phyloP scores from a whole-genome alignment of 2,329 filamentous ascomycete genomes.

The Aspergillus viridinutans region DNA sequence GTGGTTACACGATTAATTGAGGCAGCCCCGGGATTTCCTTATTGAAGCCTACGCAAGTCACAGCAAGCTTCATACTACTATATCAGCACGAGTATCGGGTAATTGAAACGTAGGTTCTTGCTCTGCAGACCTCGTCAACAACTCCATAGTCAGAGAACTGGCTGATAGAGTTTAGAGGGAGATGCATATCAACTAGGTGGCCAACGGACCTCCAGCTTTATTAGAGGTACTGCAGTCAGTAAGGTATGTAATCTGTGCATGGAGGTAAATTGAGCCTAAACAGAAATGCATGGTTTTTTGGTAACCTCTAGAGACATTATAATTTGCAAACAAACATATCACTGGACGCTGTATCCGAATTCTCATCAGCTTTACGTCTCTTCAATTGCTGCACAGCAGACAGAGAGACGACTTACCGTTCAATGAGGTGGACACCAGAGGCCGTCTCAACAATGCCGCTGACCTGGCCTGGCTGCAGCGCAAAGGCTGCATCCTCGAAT shows the following conservation, averaged over 20 bases:
- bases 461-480: constrained; percentile 79
- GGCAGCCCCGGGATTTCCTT: neutral
- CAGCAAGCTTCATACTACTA: neutral
- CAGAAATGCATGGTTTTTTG: neutral
- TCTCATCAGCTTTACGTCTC: neutral
- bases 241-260: too few species aligned
- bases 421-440: constrained; percentile 91
- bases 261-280: neutral
- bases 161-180: too few species aligned
- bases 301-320: neutral
- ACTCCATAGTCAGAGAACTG: too few species aligned
- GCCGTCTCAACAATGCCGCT: constrained; percentile 86
- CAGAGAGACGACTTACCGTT: constrained; percentile 60
- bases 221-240: neutral
- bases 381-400: neutral
- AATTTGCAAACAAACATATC: constrained; percentile 1
- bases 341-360: constrained; percentile 20
- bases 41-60: neutral
- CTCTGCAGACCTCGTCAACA: too few species aligned
- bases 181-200: too few species aligned
- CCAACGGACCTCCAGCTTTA: neutral
- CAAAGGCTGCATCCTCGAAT: constrained; percentile 94
- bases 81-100: too few species aligned
- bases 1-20: neutral
- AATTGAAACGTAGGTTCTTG: too few species aligned